Base-by-base conservation (phyloP, 495 filamentous ascomycete species). In the Tetracladium setigerum region DNA sequence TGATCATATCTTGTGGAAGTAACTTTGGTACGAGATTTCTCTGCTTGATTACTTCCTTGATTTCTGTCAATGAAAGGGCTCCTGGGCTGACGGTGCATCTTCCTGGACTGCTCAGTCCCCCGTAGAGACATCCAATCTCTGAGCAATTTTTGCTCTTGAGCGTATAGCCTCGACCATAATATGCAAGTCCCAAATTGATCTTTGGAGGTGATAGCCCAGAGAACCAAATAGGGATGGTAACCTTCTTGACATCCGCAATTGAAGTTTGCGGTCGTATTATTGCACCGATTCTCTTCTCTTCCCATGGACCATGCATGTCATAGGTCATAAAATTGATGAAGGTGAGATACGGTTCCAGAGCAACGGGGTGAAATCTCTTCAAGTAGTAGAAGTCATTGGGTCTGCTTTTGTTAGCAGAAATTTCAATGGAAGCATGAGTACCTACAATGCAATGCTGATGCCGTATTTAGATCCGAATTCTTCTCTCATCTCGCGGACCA, bases 401-500 rank as follows among this genome's bases (percentile, higher is more conserved):
- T n/a, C 50, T 53, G 18, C 16, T 15, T 18, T 6, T 38, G 38
- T 53, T 32, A 43, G 44, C 15, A 19, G 3, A 12, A 16, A 14
- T n/a, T 41, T 10, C 9, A 31, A 15, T 14, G 34, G n/a, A n/a
- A n/a, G 2, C 17, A 2, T 41, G 14, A 64, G 54, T 0, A 59
- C 48, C 0, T 63, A 65, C 4, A 76, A 48, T 0, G 69, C 67
- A 1, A 72, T 19, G 30, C 53, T 66, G 13, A 77, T 55, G 0
- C 67, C 70, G 50, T 57, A 66, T 3, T 56, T 46, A 1, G 35
- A 51, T 6, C 64, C 67, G 24, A 68, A 67, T 0, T 56, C 58
- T 1, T 52, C 49, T 11, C 62, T 38, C 54, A 79, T 57, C 32
- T 75, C 68, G 18, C 61, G 60, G 2, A 78, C 39, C 5, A 80